Conservation (phyloP, 2,329 filamentous ascomycete genomes). For the Ophiostoma ips region DNA sequence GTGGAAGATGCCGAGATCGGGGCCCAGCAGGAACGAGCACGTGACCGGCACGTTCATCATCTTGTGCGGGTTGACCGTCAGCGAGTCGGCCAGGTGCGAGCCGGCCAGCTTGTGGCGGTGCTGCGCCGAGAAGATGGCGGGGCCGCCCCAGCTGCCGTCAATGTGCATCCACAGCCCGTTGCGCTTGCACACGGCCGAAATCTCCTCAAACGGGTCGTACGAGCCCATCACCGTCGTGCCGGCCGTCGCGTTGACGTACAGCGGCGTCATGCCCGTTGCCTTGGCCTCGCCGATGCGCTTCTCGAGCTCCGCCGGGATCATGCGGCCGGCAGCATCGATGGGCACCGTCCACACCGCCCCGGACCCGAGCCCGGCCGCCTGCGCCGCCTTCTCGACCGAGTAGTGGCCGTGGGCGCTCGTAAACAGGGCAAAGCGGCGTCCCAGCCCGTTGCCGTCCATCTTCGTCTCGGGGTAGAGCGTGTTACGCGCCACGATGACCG, state of each 20-base stretch:
- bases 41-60: slow-evolving; percentile 89
- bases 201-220: slow-evolving; percentile 64
- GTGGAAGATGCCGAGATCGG: slow-evolving; percentile 66
- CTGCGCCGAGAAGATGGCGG: slow-evolving; percentile 59
- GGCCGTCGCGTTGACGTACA: slow-evolving; percentile 92
- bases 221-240: slow-evolving; percentile 88
- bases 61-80: slow-evolving; percentile 91
- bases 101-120: slow-evolving; percentile 55
- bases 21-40: slow-evolving; percentile 74
- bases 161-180: slow-evolving; percentile 80
- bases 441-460: slow-evolving; percentile 47
- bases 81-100: slow-evolving; percentile 58
- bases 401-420: slow-evolving; percentile 88
- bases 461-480: slow-evolving; percentile 71
- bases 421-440: slow-evolving; percentile 62
- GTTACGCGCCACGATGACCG: slow-evolving; percentile 79
- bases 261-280: slow-evolving; percentile 58
- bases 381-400: slow-evolving; percentile 86
- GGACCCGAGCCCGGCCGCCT: slow-evolving; percentile 73
- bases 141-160: slow-evolving; percentile 83
- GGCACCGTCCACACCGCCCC: slow-evolving; percentile 59
- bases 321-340: slow-evolving; percentile 57
- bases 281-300: slow-evolving; percentile 47
- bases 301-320: slow-evolving; percentile 54
- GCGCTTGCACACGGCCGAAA: slow-evolving; percentile 55